Evolutionary conservation across 2,329 filamentous ascomycete species (phyloP), one percentile per base, ranked within the genome.

Genomic region (Diaporthe ampelina): DNA sequence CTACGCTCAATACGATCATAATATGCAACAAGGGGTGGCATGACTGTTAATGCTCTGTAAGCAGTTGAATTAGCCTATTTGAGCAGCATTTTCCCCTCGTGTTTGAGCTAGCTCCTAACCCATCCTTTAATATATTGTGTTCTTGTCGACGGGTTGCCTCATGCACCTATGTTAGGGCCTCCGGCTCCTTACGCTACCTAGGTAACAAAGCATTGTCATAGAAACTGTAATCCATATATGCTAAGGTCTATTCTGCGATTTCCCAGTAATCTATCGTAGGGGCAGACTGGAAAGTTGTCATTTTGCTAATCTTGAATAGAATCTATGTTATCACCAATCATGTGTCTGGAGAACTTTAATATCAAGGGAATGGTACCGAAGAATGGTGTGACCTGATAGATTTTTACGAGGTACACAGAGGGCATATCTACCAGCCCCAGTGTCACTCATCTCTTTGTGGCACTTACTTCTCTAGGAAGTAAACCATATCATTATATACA

Each of bases 331-430:
- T 40, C 24, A 24, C 11, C 24, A 40, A 59, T 17, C 17, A 11
- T 24, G 15, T 17, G 26, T 59, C n/a, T 59, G 13, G 40, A 17
- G 29, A 37, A 32, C 11, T 40, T 59, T 1, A 40, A 19, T 15
- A 61, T 61, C n/a, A 24, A 26, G 37, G n/a, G 35, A 35, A 43
- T 43, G 35, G 6, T 19, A 26, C 13, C 37, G 13, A 26, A 43
- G 43, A 21, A 24, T 61, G 57, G 57, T 61, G 57, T 21, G 35
- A 61, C 57, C 43, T 59, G 32, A 19, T 59, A 15, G 40, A 59
- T 59, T 59, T 43, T 43, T 26, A 29, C 35, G 32, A 61, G 57
- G 35, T 61, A 43, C 35, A 40, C 17, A n/a, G 40, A 3, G 7
- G 57, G 17, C 15, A 9, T 43, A n/a, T 61, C 24, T 43, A 26